Evolutionary conservation across 345 rosid genomes (phyloP).

Genomic region (Rhodamnia argentea): DNA sequence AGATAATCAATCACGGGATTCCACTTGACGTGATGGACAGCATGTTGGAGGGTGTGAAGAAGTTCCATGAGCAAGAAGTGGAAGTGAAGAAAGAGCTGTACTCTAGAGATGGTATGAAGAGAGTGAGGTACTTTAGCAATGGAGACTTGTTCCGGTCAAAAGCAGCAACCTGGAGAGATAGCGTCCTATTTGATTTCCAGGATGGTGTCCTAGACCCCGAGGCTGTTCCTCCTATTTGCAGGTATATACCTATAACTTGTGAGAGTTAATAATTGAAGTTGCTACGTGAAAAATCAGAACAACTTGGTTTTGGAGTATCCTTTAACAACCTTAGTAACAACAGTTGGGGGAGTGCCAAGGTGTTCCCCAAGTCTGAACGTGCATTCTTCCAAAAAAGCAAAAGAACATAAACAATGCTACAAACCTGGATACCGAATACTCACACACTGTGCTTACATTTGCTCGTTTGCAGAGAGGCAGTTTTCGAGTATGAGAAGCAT

Average conservation of each 20-base stretch:
- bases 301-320: not conserved
- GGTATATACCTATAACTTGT: not conserved
- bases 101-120: conserved; percentile 15
- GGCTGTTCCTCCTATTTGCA: not conserved
- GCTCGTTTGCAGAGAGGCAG: conserved; percentile 20
- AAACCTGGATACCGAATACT: not conserved
- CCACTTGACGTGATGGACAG: conserved; percentile 24
- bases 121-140: conserved; percentile 19
- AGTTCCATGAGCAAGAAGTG: conserved; percentile 36
- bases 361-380: not conserved
- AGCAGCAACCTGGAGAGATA: not conserved
- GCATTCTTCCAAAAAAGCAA: not conserved
- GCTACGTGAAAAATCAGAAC: not conserved
- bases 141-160: not conserved
- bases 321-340: not conserved
- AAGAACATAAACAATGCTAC: not conserved
- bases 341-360: not conserved
- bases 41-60: conserved; percentile 18
- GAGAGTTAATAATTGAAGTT: not conserved
- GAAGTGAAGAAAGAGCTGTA: conserved; percentile 33
- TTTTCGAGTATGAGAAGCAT: conserved; percentile 22
- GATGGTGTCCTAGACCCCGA: not conserved
- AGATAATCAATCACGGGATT: conserved; percentile 13
- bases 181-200: not conserved
- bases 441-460: not conserved